These are phyloP conservation scores for Coemansia sp. DNA, from an alignment of 192 early-diverging fungal species.

Conservation along the genomic window DNA sequence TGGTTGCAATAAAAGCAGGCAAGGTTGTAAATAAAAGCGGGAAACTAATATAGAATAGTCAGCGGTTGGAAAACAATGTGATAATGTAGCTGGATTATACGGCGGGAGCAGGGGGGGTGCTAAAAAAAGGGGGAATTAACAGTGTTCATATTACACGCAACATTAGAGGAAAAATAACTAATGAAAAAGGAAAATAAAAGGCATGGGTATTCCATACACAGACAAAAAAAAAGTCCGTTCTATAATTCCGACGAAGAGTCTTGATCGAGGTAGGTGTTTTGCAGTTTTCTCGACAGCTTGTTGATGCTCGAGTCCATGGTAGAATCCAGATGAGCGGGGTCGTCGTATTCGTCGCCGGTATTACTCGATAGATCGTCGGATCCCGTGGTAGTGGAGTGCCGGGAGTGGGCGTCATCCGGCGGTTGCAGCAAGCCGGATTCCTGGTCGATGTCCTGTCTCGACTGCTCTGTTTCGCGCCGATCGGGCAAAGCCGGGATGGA, in stretches of 20 bases:
- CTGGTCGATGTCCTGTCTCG: conserved; percentile 5
- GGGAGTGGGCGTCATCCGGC: conserved; percentile 1
- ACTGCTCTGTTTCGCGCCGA: neutral
- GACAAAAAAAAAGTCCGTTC: too few relatives aligned
- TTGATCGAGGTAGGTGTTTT: neutral
- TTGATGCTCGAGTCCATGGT: conserved; percentile 1
- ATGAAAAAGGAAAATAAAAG: too few relatives aligned
- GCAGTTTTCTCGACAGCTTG: conserved; percentile 1
- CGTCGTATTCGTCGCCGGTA: neutral
- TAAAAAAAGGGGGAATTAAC: too few relatives aligned
- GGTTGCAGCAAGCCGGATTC: neutral
- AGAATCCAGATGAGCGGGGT: neutral
- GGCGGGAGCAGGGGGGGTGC: too few relatives aligned
- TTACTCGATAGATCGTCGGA: neutral
- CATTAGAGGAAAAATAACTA: too few relatives aligned
- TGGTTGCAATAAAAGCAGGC: too few relatives aligned
- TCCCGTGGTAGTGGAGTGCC: conserved; percentile 6
- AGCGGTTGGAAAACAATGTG: too few relatives aligned
- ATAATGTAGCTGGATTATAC: too few relatives aligned
- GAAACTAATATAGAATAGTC: too few relatives aligned
- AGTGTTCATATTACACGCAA: too few relatives aligned
- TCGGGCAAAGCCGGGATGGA: neutral
- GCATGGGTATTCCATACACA: too few relatives aligned
- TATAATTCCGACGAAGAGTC: conserved; percentile 4
- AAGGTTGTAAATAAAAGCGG: too few relatives aligned